A percentile compares a stretch with the other conserved stretches of the same genome.
Conservation (phyloP, 228 moss, liverwort and hornwort genomes). For the Sphagnum magellanicum region DNA sequence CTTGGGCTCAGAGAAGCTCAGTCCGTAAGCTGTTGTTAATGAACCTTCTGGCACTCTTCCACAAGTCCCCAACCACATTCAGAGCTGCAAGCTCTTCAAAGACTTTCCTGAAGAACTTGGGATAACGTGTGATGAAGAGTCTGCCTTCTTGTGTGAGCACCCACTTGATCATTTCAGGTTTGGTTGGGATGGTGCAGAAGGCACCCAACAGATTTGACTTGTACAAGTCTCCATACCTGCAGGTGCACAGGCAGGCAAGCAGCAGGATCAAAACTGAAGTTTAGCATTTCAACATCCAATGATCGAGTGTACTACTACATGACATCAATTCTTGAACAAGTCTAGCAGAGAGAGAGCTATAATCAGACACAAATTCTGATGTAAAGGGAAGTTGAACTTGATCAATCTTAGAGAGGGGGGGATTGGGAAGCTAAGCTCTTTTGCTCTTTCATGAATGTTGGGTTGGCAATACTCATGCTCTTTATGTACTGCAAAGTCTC, state of each 20-base stretch:
- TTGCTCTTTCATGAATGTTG: conserved; percentile 21
- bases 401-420: no score
- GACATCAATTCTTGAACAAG: no score
- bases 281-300: not conserved
- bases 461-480: conserved; percentile 11
- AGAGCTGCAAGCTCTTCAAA: conserved; percentile 17
- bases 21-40: conserved; percentile 11
- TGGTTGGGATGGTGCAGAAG: conserved; percentile 9
- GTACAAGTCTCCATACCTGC: conserved; percentile 19
- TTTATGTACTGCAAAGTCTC: conserved; percentile 17
- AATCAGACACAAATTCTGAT: not conserved
- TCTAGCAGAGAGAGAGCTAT: not conserved
- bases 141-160: conserved; percentile 19
- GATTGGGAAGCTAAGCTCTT: no score
- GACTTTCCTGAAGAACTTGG: conserved; percentile 13
- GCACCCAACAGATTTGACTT: conserved; percentile 23
- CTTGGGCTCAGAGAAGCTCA: conserved; percentile 5
- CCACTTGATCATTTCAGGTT: conserved; percentile 14
- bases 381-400: conserved; percentile 8
- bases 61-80: conserved; percentile 16
- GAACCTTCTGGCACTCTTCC: conserved; percentile 17
- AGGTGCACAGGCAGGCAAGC: no score
- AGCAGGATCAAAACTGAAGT: not conserved
- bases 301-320: no score
- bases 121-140: conserved; percentile 17